Evolutionary conservation across 1,284 basidiomycete genomes (phyloP).

Genomic region (Moniliophthora roreri): DNA sequence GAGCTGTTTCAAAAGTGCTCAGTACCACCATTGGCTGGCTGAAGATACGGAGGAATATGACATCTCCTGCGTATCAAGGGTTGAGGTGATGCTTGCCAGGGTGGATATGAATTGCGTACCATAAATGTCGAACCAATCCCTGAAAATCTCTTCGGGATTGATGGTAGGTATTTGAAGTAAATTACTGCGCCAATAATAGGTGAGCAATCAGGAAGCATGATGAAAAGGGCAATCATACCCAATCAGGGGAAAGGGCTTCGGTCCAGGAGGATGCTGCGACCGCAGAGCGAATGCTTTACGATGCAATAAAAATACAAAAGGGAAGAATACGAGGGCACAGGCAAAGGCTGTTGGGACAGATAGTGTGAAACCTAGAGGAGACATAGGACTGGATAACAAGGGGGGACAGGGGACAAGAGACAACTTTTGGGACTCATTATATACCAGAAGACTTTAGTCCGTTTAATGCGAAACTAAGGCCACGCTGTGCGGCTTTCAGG

Average conservation of each 20-base stretch:
- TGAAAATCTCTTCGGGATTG: constrained; percentile 8
- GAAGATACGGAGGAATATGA: constrained; percentile 40
- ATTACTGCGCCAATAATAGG: constrained; percentile 10
- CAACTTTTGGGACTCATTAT: neutral
- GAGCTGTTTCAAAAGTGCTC: constrained; percentile 37
- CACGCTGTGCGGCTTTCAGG: no score
- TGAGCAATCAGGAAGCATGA: constrained; percentile 6
- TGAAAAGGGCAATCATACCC: constrained; percentile 5
- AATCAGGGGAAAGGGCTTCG: constrained; percentile 9
- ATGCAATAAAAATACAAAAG: neutral
- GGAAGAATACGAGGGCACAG: neutral
- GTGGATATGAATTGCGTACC: neutral
- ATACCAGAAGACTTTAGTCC: neutral
- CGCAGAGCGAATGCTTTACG: neutral
- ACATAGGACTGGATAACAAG: neutral
- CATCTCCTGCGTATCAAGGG: constrained; percentile 32
- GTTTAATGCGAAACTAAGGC: no score
- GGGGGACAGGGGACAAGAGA: neutral
- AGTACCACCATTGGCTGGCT: constrained; percentile 43
- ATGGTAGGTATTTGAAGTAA: constrained; percentile 10
- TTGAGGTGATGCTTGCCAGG: neutral
- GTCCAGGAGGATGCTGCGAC: constrained; percentile 12
- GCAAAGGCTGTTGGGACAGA: neutral
- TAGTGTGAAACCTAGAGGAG: neutral
- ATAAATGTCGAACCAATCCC: constrained; percentile 10